These are phyloP conservation scores for Ajuga chamaepitys DNA, from an alignment of 257 asterid species.

Conservation along the genomic window DNA sequence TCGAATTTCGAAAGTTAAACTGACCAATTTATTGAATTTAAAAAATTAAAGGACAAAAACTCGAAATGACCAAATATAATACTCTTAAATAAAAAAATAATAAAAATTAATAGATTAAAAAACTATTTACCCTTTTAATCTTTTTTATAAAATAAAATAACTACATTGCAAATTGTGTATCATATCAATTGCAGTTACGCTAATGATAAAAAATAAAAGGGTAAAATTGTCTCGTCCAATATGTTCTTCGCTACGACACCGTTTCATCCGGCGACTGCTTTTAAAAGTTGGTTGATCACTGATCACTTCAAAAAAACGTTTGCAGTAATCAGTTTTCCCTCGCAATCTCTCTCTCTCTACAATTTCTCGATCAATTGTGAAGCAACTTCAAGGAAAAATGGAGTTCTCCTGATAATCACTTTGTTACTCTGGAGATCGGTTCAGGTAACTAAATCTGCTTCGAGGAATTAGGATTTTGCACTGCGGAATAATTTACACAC, in stretches of 20 bases:
- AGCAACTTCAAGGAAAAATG: background rate
- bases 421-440: background rate
- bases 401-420: background rate
- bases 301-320: background rate
- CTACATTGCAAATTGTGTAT: no score
- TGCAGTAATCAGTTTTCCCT: background rate
- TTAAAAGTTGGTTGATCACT: conserved; percentile 14
- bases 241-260: background rate
- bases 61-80: no score
- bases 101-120: no score
- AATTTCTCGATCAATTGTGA: background rate
- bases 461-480: background rate
- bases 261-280: conserved; percentile 4
- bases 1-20: no score
- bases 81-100: no score
- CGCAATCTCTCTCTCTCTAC: background rate
- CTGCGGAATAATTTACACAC: conserved; percentile 18
- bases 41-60: no score
- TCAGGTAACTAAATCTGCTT: conserved; percentile 14
- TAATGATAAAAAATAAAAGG: no score
- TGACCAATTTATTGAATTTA: no score
- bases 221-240: no score
- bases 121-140: no score
- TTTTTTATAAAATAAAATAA: no score
- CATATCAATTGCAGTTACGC: no score